Evolutionary conservation across 192 early-diverging fungal species (phyloP), one percentile per base, ranked within the genome.

Genomic region (Coemansia sp.): DNA sequence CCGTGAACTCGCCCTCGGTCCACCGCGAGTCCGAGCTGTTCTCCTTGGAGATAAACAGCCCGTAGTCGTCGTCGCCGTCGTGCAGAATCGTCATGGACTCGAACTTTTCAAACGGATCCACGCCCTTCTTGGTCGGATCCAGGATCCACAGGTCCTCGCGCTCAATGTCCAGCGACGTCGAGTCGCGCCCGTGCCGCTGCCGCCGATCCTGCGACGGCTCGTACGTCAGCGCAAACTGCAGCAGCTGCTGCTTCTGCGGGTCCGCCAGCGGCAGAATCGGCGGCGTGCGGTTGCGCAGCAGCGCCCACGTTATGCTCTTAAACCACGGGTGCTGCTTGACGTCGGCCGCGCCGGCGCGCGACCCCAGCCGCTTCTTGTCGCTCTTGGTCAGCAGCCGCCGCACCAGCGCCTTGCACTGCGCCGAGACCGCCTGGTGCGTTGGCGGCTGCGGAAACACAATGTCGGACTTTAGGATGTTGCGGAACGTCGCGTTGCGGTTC

Each of bases 241-340:
- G n/a, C 10, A 73, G 52, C 55, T 79, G 69, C 67, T 72, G 70
- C 65, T 79, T 72, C 44, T 79, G 68, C 42, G 76, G 76, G n/a
- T 68, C 73, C 5, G 67, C 64, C 53, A 73, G 55, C 23, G 93
- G 93, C 31, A 90, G 67, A 52, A 97, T 93, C 1, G 94, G 94
- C 40, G 94, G 93, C 12, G 78, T 79, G 44, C 78, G 60, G 74
- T 97, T 84, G 27, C 93, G 80, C 43, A 99, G 63, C 25, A 98
- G 74, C 4, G 94, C 95, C 92, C 95, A 99, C 35, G 92, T 91
- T 28, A 90, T 81, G 43, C 62, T 83, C 60, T 90, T 91, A 73
- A 99, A 99, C 70, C 88, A 97, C 25, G 84, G 64, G 56, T 99
- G 94, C 32, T 70, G 64, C 70, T 99, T 99, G 42, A 99, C 82